phyloP scores from a whole-genome alignment of 148 eudicot species.

The Nepenthes mirabilis region DNA sequence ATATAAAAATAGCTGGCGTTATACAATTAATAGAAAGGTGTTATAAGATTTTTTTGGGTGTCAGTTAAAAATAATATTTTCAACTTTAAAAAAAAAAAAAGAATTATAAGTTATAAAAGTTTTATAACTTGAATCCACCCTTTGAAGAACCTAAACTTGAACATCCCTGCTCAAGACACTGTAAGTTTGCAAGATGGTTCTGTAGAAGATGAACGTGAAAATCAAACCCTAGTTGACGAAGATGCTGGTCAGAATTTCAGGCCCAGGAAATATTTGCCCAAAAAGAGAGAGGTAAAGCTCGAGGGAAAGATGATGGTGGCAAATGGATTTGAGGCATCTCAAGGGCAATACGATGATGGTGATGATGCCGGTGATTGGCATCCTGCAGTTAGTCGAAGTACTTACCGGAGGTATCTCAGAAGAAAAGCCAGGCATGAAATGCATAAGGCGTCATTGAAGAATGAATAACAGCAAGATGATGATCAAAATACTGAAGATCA shows the following conservation, averaged over 20 bases:
- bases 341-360: conserved; percentile 34
- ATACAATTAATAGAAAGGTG: too few relatives aligned
- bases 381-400: conserved; percentile 93
- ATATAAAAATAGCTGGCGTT: too few relatives aligned
- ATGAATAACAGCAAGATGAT: conserved; percentile 23
- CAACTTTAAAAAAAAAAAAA: too few relatives aligned
- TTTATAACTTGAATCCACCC: conserved; percentile 9
- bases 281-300: conserved; percentile 61
- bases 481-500: conserved; percentile 12
- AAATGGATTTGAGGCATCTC: conserved; percentile 86
- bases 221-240: conserved; percentile 20
- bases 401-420: conserved; percentile 75
- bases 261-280: conserved; percentile 30
- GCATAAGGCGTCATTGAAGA: conserved; percentile 29
- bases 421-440: conserved; percentile 75
- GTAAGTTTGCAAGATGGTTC: conserved; percentile 30
- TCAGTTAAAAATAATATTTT: too few relatives aligned
- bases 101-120: too few relatives aligned
- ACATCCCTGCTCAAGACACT: conserved; percentile 26
- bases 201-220: conserved; percentile 29
- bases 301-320: conserved; percentile 94
- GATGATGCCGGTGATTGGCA: conserved; percentile 65
- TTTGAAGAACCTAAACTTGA: conserved; percentile 53
- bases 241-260: conserved; percentile 23
- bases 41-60: too few relatives aligned